A percentile compares a stretch with the other conserved stretches of the same genome.
These are phyloP conservation scores for Phytopythium chamaehyphon DNA, from an alignment of 352 stramenopile species.

Conservation along the genomic window DNA sequence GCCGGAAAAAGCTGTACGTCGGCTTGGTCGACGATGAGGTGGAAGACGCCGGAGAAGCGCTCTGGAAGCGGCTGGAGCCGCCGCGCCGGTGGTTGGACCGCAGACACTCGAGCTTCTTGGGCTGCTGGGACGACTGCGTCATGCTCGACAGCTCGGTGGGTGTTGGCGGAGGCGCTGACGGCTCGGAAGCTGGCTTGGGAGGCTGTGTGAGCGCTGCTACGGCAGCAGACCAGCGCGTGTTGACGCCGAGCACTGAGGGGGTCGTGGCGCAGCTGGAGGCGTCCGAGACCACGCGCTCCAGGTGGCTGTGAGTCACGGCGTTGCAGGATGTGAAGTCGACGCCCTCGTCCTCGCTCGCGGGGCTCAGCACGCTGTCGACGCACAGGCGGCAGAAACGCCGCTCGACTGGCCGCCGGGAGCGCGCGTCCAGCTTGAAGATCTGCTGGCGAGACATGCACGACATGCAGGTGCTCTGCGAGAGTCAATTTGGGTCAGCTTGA, in stretches of 20 bases:
- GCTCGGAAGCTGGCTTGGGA: too few species aligned
- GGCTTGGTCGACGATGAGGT: neutral
- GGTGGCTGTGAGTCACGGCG: neutral
- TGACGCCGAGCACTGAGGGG: neutral
- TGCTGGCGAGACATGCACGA: conserved; percentile 23
- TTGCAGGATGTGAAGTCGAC: neutral
- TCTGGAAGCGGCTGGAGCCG: conserved; percentile 4
- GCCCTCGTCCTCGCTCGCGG: neutral
- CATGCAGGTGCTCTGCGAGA: conserved; percentile 37
- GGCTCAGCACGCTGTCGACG: conserved; percentile 13
- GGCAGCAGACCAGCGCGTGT: neutral
- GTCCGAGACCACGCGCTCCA: neutral
- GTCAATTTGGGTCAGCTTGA: too few species aligned
- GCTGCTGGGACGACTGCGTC: neutral
- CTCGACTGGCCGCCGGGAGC: conserved; percentile 15
- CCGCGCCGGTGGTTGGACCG: neutral
- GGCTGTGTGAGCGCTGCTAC: neutral
- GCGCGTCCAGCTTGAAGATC: conserved; percentile 25
- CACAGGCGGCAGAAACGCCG: conserved; percentile 29
- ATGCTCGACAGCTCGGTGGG: neutral
- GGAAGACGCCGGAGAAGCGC: neutral
- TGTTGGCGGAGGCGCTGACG: too few species aligned
- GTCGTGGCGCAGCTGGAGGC: too few species aligned
- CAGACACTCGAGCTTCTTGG: neutral
- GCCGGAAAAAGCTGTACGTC: conserved; percentile 1